phyloP scores from a whole-genome alignment of 768 basidiomycete genomes.

The Dioszegia aurantiaca region DNA sequence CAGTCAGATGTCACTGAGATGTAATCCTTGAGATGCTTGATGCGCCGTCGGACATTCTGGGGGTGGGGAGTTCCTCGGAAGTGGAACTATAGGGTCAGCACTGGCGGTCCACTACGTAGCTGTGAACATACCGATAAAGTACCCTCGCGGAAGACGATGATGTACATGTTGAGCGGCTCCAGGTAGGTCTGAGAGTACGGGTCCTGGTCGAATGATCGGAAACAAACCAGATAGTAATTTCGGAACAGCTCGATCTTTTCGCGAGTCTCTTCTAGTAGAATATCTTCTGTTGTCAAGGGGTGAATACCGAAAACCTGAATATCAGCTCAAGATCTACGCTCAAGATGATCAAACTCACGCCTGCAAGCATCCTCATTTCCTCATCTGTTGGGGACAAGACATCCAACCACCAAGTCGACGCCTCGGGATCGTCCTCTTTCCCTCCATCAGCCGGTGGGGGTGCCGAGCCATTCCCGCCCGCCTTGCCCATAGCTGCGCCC shows the following conservation, averaged over 20 bases:
- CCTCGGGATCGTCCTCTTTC: conserved; percentile 57
- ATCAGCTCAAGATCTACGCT: conserved; percentile 13
- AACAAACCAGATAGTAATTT: conserved; percentile 98
- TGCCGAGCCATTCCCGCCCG: conserved; percentile 14
- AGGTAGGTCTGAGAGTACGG: conserved; percentile 94
- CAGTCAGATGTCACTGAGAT: conserved; percentile 98
- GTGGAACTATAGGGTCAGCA: conserved; percentile 68
- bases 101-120: neutral
- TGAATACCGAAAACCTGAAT: conserved; percentile 89
- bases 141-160: conserved; percentile 96
- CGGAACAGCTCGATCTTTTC: conserved; percentile 99
- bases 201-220: conserved; percentile 98
- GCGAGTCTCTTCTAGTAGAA: conserved; percentile 97
- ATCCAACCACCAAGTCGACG: conserved; percentile 96
- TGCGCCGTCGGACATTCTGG: conserved; percentile 93
- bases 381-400: conserved; percentile 90
- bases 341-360: conserved; percentile 58
- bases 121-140: conserved; percentile 73
- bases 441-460: conserved; percentile 15
- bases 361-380: conserved; percentile 95
- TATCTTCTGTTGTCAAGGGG: conserved; percentile 97
- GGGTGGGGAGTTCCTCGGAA: conserved; percentile 96
- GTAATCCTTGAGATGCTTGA: conserved; percentile 98
- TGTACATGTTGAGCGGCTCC: conserved; percentile 99
- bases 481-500: conserved; percentile 24